Conservation (phyloP, 169 alveolate genomes). For the Toxoplasma gondii region DNA sequence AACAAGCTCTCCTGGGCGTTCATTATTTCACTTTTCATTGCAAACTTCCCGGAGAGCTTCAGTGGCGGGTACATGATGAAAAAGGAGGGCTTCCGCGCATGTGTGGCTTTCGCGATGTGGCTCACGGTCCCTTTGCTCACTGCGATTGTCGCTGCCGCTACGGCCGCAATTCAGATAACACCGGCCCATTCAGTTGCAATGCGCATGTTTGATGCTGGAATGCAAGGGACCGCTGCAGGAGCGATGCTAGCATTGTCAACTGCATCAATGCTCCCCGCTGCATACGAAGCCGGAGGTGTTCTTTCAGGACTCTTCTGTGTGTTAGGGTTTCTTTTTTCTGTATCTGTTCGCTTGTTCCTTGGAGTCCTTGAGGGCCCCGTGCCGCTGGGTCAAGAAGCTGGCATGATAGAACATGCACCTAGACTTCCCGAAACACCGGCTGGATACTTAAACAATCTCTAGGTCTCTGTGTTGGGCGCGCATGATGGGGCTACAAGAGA, state of each 20-base stretch:
- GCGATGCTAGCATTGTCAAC: constrained; percentile 41
- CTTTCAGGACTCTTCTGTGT: constrained; percentile 3
- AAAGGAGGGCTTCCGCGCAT: constrained; percentile 28
- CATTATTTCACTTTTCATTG: background rate
- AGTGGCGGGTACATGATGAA: constrained; percentile 34
- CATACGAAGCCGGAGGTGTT: constrained; percentile 32
- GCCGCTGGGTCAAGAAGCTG: constrained; percentile 33
- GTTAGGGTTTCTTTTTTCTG: constrained; percentile 17
- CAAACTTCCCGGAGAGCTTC: constrained; percentile 35
- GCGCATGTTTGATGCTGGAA: constrained; percentile 30
- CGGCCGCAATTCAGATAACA: background rate
- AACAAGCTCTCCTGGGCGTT: constrained; percentile 39
- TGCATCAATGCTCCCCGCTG: constrained; percentile 38
- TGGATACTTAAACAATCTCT: background rate
- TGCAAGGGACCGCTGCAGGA: constrained; percentile 40
- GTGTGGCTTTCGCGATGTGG: background rate
- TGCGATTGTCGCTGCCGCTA: background rate
- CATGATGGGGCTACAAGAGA: background rate
- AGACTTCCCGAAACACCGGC: background rate
- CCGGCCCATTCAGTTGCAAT: background rate
- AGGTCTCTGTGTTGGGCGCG: background rate
- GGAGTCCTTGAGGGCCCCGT: constrained; percentile 31
- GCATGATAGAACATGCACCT: background rate
- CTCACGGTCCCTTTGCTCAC: background rate
- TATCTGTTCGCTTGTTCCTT: constrained; percentile 21